These are phyloP conservation scores for Niebla homalea DNA, from an alignment of 495 filamentous ascomycete species.

Conservation along the genomic window DNA sequence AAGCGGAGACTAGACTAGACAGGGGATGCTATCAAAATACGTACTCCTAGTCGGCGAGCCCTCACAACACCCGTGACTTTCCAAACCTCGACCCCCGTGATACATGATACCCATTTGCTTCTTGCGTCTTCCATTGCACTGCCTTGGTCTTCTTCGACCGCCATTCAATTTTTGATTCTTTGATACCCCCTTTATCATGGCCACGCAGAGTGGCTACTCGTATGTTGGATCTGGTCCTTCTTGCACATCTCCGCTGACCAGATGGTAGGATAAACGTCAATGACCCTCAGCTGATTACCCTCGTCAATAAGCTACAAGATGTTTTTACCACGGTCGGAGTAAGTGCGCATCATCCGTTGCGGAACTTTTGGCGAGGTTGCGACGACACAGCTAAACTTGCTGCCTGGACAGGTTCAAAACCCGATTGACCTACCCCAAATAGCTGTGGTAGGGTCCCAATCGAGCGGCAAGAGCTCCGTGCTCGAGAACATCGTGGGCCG, in stretches of 20 bases:
- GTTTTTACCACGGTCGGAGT: slow-evolving; percentile 97
- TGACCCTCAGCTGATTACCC: slow-evolving; percentile 69
- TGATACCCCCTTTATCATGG: slow-evolving; percentile 10
- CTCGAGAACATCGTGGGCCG: slow-evolving; percentile 97
- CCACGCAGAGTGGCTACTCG: slow-evolving; percentile 18
- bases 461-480: slow-evolving; percentile 99
- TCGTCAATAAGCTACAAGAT: slow-evolving; percentile 99
- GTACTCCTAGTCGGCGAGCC: too few relatives aligned
- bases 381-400: slow-evolving; percentile 4
- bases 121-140: too few relatives aligned
- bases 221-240: slow-evolving; percentile 1
- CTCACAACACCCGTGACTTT: too few relatives aligned
- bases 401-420: slow-evolving; percentile 62
- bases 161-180: background rate
- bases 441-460: slow-evolving; percentile 96
- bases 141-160: too few relatives aligned
- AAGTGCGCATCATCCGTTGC: slow-evolving; percentile 29
- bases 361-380: background rate
- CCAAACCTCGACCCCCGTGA: too few relatives aligned
- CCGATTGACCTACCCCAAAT: slow-evolving; percentile 99
- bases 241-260: slow-evolving; percentile 4
- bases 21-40: too few relatives aligned
- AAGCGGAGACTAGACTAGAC: too few relatives aligned
- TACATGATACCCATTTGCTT: too few relatives aligned
- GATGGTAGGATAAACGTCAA: slow-evolving; percentile 60